Percentiles rank a stretch among this genome's conserved stretches.
These are phyloP conservation scores for Cystobasidiopsis lactophilus DNA, from an alignment of 768 basidiomycete genomes.

Conservation along the genomic window DNA sequence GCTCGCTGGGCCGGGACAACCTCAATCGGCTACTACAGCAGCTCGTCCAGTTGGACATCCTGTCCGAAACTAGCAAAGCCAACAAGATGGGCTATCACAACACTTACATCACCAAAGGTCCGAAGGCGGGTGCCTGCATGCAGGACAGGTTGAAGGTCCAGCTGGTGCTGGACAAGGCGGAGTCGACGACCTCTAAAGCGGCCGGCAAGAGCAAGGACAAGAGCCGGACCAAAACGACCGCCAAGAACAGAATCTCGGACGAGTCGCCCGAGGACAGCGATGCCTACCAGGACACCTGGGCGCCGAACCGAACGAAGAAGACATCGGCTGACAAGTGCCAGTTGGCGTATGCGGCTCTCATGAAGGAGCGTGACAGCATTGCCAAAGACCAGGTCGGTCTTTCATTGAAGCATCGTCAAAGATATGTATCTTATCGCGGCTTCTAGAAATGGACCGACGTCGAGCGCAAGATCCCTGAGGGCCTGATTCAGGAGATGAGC, in stretches of 20 bases:
- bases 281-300: neutral
- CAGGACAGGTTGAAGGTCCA: neutral
- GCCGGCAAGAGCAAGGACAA: neutral
- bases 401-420: neutral
- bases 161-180: conserved; percentile 2
- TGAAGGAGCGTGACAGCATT: neutral
- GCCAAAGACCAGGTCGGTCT: neutral
- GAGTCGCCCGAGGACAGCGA: neutral
- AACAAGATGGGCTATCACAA: conserved; percentile 27
- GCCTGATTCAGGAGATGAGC: neutral
- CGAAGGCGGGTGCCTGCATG: neutral
- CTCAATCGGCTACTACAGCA: conserved; percentile 44
- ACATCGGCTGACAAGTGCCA: neutral
- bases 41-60: conserved; percentile 33
- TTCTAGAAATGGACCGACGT: neutral
- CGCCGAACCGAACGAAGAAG: neutral
- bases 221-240: neutral
- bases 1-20: conserved; percentile 32
- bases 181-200: no score
- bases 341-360: neutral
- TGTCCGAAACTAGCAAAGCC: conserved; percentile 33
- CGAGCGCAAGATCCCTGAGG: neutral
- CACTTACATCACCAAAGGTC: conserved; percentile 22
- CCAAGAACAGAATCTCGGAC: neutral
- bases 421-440: neutral